Evolutionary conservation across 2,329 filamentous ascomycete genomes (phyloP).

Genomic region (Aspergillus aculeatus): DNA sequence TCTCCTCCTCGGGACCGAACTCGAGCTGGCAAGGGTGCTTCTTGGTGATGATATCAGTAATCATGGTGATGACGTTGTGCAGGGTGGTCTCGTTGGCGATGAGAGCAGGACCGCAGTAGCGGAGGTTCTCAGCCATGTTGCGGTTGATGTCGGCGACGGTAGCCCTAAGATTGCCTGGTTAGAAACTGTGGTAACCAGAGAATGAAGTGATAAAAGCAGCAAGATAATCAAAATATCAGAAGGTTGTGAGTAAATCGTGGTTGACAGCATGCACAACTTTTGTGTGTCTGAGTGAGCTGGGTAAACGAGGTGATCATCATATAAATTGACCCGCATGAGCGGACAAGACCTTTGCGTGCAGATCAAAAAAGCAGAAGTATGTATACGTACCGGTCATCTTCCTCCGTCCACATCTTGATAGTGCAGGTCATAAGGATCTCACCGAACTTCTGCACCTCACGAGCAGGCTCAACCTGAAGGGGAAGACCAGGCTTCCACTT

Average conservation of each 20-base stretch:
- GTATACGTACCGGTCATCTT: slow-evolving; percentile 82
- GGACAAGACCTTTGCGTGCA: background rate
- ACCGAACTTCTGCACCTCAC: slow-evolving; percentile 79
- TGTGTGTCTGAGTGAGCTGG: slow-evolving; percentile 99
- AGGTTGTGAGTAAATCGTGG: slow-evolving; percentile 56
- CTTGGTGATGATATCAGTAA: slow-evolving; percentile 80
- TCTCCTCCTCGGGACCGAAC: slow-evolving; percentile 76
- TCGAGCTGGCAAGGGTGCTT: slow-evolving; percentile 92
- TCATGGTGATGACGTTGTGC: slow-evolving; percentile 71
- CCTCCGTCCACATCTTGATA: slow-evolving; percentile 80
- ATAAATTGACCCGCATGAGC: slow-evolving; percentile 1
- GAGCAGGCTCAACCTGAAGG: slow-evolving; percentile 72
- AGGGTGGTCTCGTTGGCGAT: slow-evolving; percentile 71
- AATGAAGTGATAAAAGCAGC: slow-evolving; percentile 18
- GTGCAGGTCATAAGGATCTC: slow-evolving; percentile 83
- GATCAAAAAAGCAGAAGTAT: slow-evolving; percentile 21
- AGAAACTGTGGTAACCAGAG: slow-evolving; percentile 36
- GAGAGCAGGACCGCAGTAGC: slow-evolving; percentile 84
- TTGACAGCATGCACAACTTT: slow-evolving; percentile 83
- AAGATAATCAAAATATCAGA: slow-evolving; percentile 35
- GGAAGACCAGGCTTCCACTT: slow-evolving; percentile 92
- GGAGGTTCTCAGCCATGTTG: slow-evolving; percentile 85
- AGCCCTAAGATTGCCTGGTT: slow-evolving; percentile 57
- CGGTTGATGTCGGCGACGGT: slow-evolving; percentile 95
- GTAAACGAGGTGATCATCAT: slow-evolving; percentile 93